A percentile compares a stretch with the other conserved stretches of the same genome.
These are phyloP conservation scores for Phytophthora syringae DNA, from an alignment of 352 stramenopile genomes.

Conservation along the genomic window DNA sequence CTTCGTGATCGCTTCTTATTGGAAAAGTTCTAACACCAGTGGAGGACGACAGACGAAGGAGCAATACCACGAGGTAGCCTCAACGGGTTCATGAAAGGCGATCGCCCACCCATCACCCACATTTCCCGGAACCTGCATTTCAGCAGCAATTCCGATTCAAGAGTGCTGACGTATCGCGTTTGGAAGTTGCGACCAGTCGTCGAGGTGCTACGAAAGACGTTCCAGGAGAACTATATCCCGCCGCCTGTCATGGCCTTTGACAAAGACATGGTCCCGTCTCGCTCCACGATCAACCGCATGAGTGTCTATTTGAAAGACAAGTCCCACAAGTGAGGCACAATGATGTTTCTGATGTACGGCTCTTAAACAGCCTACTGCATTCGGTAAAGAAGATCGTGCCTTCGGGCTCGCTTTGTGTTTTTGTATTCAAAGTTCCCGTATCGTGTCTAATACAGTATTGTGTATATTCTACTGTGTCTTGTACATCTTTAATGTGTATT, in stretches of 20 bases:
- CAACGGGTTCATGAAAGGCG: constrained; percentile 1
- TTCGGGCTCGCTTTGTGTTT: neutral
- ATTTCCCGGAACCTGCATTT: constrained; percentile 7
- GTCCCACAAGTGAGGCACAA: neutral
- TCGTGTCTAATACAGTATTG: constrained; percentile 6
- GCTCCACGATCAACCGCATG: neutral
- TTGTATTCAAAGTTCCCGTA: neutral
- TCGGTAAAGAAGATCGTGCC: constrained; percentile 1
- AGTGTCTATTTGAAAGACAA: constrained; percentile 2
- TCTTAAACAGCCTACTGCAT: neutral
- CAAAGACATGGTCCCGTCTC: neutral
- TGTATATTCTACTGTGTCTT: neutral
- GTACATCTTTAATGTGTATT: neutral
- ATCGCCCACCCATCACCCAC: constrained; percentile 3
- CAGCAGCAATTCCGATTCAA: constrained; percentile 1
- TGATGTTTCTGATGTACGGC: neutral
- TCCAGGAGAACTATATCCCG: neutral
- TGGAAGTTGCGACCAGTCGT: neutral
- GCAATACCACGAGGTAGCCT: constrained; percentile 1
- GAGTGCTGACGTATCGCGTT: neutral
- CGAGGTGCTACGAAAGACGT: constrained; percentile 3
- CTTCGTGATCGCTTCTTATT: neutral
- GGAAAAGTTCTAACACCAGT: constrained; percentile 9
- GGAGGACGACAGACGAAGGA: constrained; percentile 11
- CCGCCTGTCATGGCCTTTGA: neutral